phyloP scores from a whole-genome alignment of 179 eudicot genomes.

The Silene coronaria region DNA sequence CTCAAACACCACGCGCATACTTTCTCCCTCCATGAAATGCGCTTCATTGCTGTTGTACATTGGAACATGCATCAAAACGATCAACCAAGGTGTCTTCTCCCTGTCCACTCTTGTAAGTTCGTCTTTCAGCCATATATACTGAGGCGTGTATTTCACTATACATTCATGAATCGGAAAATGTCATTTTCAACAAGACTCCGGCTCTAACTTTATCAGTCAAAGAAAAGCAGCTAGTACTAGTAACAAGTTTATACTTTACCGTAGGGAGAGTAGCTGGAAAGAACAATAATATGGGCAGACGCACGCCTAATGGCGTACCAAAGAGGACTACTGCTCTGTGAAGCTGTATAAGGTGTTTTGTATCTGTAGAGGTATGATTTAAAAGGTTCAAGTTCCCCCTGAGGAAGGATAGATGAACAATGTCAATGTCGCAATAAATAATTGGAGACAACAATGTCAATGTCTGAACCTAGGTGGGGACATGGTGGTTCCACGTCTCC shows the following conservation, averaged over 20 bases:
- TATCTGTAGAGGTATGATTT: conserved; percentile 71
- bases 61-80: conserved; percentile 89
- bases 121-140: conserved; percentile 62
- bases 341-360: conserved; percentile 69
- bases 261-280: conserved; percentile 89
- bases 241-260: conserved; percentile 35
- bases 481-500: no score
- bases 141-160: conserved; percentile 99
- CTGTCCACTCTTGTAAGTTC: conserved; percentile 71
- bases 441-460: background rate
- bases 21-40: conserved; percentile 94
- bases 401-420: conserved; percentile 10
- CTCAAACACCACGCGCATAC: conserved; percentile 75
- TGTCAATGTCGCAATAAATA: background rate
- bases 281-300: conserved; percentile 89
- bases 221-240: no score
- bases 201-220: no score
- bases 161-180: conserved; percentile 10
- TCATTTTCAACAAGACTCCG: background rate
- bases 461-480: no score
- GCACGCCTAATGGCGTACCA: conserved; percentile 94
- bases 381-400: conserved; percentile 83
- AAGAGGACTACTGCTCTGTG: conserved; percentile 67
- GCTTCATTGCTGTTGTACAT: conserved; percentile 79
- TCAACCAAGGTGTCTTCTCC: conserved; percentile 90